Base-by-base conservation (phyloP, 257 asterid genomes). In the Misopates orontium region DNA sequence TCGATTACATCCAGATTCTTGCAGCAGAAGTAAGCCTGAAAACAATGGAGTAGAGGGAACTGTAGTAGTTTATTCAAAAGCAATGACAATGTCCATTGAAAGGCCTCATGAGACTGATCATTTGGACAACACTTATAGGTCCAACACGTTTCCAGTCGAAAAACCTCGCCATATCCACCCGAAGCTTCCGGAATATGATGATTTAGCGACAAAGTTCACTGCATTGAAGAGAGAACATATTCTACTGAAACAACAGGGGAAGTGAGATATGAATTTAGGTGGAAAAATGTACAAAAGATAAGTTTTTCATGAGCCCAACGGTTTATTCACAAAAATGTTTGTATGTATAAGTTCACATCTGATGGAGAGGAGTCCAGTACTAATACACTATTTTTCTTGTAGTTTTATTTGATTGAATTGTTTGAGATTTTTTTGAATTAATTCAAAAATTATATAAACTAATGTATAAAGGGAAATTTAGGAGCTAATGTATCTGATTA, bases 121-220 rank as follows among this genome's bases (percentile, higher is more conserved):
- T 59, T 82, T 56, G 4, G 90, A 79, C 4, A 70, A 60, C 66
- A 59, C 80, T 67, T 4, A 50, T 0, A 73, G 92, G 39, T 79
- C 90, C n/a, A 83, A 60, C 41, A 83, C 96, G 1, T 76, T 74
- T 53, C 83, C 95, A 0, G 56, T 77, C 12, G 63, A 67, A 16
- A 68, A 72, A 28, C 49, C 42, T 36, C 11, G 74, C 16, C 91
- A 88, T 78, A 80, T 88, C 67, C 98, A 91, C 71, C 98, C 98
- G 6, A 91, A 91, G 82, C 93, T 91, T 13, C 98, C 98, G 3
- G 90, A 91, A 62, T 91, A 91, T 24, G 96, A 91, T 53, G 95
- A 88, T 55, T 71, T 91, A 40, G 83, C 84, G 15, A 87, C 87
- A 0, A 86, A 72, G 72, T 91, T 91, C 75, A 71, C 56, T 78